Conservation (phyloP, 208 protist species). For the Sergeia podlipaevii region DNA sequence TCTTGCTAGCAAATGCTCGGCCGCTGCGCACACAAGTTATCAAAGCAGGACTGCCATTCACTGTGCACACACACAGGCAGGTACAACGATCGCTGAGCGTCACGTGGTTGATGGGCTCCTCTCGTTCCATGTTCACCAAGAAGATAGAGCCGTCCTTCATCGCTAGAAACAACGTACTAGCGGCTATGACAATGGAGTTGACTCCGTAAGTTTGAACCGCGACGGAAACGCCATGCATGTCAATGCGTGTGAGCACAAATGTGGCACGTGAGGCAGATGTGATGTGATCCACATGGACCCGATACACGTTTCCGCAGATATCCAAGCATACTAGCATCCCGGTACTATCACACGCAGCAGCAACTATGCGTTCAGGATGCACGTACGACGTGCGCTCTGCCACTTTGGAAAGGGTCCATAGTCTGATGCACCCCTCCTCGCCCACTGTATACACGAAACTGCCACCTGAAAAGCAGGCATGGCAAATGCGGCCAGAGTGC, state of each 20-base stretch:
- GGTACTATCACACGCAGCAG: constrained; percentile 16
- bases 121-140: not conserved
- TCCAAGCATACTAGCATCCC: constrained; percentile 54
- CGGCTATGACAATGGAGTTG: constrained; percentile 1
- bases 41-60: too few relatives aligned
- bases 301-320: constrained; percentile 22
- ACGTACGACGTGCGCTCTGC: constrained; percentile 59
- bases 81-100: not conserved
- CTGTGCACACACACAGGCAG: too few relatives aligned
- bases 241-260: not conserved
- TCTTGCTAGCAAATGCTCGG: too few relatives aligned
- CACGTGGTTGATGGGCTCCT: constrained; percentile 4
- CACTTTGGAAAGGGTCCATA: constrained; percentile 58
- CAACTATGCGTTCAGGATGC: constrained; percentile 33
- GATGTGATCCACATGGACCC: constrained; percentile 50
- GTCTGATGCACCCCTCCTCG: constrained; percentile 40
- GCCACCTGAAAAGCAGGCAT: constrained; percentile 49
- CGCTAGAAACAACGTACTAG: constrained; percentile 9
- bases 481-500: constrained; percentile 32
- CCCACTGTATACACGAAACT: constrained; percentile 56
- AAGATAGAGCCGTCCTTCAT: constrained; percentile 1
- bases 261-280: constrained; percentile 23
- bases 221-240: too few relatives aligned
- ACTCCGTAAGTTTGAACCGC: not conserved
- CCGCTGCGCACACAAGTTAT: too few relatives aligned